These are phyloP conservation scores for Casuarina glauca DNA, from an alignment of 306 rosid genomes.

Conservation along the genomic window DNA sequence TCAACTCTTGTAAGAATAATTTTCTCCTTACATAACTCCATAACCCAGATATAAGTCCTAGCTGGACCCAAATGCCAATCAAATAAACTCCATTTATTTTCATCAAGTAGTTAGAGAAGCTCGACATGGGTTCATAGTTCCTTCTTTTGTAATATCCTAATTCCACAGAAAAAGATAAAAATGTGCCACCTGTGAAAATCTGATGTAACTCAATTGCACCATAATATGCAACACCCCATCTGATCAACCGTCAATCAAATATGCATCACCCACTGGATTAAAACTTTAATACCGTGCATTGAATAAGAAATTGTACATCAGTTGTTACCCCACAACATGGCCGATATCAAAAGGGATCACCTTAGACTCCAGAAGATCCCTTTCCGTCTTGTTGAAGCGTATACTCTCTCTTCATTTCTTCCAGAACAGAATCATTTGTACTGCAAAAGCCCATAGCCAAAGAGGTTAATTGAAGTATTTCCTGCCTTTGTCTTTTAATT, in stretches of 20 bases:
- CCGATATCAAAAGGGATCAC: constrained; percentile 3
- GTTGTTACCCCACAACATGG: background rate
- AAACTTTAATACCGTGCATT: background rate
- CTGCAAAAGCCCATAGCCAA: constrained; percentile 38
- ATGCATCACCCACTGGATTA: background rate
- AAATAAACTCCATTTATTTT: too few relatives aligned
- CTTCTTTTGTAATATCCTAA: too few relatives aligned
- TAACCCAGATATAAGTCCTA: too few relatives aligned
- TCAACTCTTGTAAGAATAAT: too few relatives aligned
- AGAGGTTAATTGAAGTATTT: background rate
- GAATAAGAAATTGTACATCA: background rate
- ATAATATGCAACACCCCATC: background rate
- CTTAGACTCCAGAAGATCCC: constrained; percentile 40
- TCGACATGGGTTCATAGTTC: too few relatives aligned
- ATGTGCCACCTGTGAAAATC: background rate
- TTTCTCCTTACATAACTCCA: too few relatives aligned
- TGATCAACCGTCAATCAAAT: too few relatives aligned
- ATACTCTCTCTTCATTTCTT: constrained; percentile 82
- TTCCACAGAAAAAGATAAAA: background rate
- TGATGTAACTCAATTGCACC: background rate
- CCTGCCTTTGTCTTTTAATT: background rate
- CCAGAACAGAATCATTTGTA: constrained; percentile 73
- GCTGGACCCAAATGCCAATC: too few relatives aligned
- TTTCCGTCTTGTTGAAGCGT: constrained; percentile 47
- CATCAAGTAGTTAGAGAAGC: too few relatives aligned